Evolutionary conservation across 1,284 basidiomycete species (phyloP), one percentile per base, ranked within the genome.

Genomic region (Gomphus sp.): DNA sequence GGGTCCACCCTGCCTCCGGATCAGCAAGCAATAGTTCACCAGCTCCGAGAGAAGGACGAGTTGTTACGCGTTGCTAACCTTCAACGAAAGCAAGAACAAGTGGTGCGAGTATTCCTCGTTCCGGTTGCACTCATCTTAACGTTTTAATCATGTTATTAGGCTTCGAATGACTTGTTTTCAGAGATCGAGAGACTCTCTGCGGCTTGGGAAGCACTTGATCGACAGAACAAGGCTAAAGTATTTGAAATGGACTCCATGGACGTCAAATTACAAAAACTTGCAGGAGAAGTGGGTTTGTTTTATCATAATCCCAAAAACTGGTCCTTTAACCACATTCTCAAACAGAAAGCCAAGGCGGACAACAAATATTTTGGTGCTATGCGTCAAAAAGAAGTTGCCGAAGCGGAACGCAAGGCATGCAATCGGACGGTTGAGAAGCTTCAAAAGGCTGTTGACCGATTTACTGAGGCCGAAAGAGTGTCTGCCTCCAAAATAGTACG

Each of bases 331-430:
- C 56, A 12, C 25, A 44, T 52, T 51, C 48, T 55, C 52, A 12
- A 37, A 28, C 50, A 89, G 83, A 89, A 84, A 86, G 90, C 92
- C 12, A 98, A 96, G 73, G 86, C 91, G 22, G 95, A 98, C 66
- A 97, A 94, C 76, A 97, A 94, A 73, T 98, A 87, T 72, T 98
- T 88, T 70, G 82, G 90, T 31, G 86, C 89, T 5, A 93, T 96
- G 88, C 85, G 92, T 37, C 85, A 89, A 60, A 94, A 92, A 70
- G 94, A 98, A 62, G 85, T 88, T 3, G 72, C 88, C 5, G 89
- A 93, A 41, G 77, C 76, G 2, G 92, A 97, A 70, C 80, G 84
- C 61, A 89, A 91, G 69, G 82, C 80, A 39, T 72, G 87, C 25
- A 71, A 76, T 39, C 76, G 83, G 44, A 81, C 79, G 52, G 71